Base-by-base conservation (phyloP, 1,139 yeast species). In the Lipomyces yarrowii region DNA sequence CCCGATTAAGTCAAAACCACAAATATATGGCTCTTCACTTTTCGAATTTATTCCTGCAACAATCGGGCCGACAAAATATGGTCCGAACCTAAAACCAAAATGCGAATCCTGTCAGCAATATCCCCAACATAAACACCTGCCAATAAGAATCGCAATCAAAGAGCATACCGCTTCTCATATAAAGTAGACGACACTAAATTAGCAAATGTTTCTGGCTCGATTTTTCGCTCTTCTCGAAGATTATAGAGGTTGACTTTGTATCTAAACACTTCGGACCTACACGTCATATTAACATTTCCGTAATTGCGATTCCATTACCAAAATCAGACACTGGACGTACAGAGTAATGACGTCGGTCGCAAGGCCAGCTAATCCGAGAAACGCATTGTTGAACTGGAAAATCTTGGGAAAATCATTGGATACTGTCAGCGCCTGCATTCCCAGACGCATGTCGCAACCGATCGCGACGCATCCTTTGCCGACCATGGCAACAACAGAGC, bases 391-490 rank as follows among this genome's bases (percentile, higher is more conserved):
- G 75, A 87, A 88, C 72, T 71, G 70, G 78, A 93, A 92, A 70
- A 96, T 83, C 82, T 94, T 94, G 76, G 94, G 98, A 77, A 96
- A 96, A 76, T 92, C 89, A 78, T 92, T 92, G 61, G 97, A 84
- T 63, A 96, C 87, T 65, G 98, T 98, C 57, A 94, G 83, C 7
- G 98, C 91, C 78, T 94, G 99, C 77, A 87, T 87, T 46, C 99
- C 99, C 71, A 96, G 83, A 75, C 99, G 87, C 75, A 94, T 82
- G 80, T 96, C 99, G 74, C 96, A 88, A 18, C 98, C 99, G 74
- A 96, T 93, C 59, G 99, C 99, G 68, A 96, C 92, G 81, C 99
- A 96, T 74, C 92, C 98, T 77, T 96, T 93, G 73, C 99, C 99
- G 33, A 89, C 89, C 99, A 96, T 96, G 72, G 99, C 99, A 55